Evolutionary conservation across 2,329 filamentous ascomycete species (phyloP).

Genomic region (Neopestalotiopsis rosae): DNA sequence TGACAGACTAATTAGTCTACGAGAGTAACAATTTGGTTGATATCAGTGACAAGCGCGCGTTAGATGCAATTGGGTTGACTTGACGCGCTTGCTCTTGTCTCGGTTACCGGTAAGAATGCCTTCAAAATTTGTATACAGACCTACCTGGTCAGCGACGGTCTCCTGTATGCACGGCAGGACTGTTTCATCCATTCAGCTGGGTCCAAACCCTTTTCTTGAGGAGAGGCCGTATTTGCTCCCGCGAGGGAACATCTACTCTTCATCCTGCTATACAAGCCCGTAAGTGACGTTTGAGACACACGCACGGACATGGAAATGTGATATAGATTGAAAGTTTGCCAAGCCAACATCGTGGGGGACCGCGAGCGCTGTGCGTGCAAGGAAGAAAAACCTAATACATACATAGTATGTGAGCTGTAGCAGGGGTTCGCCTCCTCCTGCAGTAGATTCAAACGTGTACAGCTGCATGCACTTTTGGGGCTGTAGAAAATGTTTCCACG

Average conservation of each 20-base stretch:
- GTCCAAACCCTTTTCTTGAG: neutral
- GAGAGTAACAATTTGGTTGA: neutral
- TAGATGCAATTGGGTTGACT: neutral
- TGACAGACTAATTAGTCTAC: neutral
- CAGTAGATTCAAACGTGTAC: constrained; percentile 15
- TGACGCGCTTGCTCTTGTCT: constrained; percentile 2
- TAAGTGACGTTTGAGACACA: neutral
- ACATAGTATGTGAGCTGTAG: neutral
- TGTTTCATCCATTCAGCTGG: constrained; percentile 15
- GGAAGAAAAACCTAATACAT: neutral
- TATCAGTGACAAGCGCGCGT: constrained; percentile 5
- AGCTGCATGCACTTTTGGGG: neutral
- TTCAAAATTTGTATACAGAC: no score
- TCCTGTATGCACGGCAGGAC: constrained; percentile 11
- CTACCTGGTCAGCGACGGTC: neutral
- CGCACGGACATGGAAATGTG: neutral
- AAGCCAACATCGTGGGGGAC: neutral
- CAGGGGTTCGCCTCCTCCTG: neutral
- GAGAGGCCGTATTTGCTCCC: neutral
- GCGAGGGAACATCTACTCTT: neutral
- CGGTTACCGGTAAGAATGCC: no score
- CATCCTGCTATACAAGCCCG: neutral
- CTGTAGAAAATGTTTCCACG: constrained; percentile 7
- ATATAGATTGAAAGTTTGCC: neutral
- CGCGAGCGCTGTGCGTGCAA: neutral